phyloP scores from a whole-genome alignment of 257 asterid genomes.

The Linderniella brevidens region DNA sequence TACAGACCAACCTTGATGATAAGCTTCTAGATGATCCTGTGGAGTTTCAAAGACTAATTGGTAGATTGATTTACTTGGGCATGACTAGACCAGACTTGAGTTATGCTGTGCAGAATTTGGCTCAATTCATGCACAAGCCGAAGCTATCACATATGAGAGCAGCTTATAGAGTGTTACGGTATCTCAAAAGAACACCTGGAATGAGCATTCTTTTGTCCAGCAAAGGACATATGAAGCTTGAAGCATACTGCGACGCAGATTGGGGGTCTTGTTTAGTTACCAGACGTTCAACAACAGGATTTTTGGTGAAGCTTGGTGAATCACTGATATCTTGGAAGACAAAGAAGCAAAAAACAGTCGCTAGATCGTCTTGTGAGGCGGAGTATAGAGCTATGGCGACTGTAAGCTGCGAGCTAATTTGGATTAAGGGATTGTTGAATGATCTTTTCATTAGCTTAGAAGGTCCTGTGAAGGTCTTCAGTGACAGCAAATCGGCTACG shows the following conservation, averaged over 20 bases:
- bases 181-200: background rate
- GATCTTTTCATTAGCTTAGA: background rate
- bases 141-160: background rate
- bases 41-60: background rate
- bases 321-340: background rate
- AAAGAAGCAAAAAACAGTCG: background rate
- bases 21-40: no score
- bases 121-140: conserved; percentile 3
- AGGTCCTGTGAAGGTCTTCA: background rate
- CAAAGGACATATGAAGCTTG: background rate
- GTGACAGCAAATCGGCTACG: background rate
- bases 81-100: conserved; percentile 3
- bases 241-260: background rate
- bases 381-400: conserved; percentile 3
- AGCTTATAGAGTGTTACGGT: background rate
- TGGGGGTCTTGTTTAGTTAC: background rate
- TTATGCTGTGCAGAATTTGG: background rate
- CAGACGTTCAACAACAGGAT: background rate
- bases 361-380: background rate
- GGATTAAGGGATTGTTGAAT: background rate
- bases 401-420: background rate
- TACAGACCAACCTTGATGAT: background rate
- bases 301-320: background rate
- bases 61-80: background rate
- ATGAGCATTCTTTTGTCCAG: background rate